Percentiles rank a stretch among this genome's conserved stretches.
Evolutionary conservation across 1,139 yeast genomes (phyloP).

Genomic region (Yamadazyma blattariae): DNA sequence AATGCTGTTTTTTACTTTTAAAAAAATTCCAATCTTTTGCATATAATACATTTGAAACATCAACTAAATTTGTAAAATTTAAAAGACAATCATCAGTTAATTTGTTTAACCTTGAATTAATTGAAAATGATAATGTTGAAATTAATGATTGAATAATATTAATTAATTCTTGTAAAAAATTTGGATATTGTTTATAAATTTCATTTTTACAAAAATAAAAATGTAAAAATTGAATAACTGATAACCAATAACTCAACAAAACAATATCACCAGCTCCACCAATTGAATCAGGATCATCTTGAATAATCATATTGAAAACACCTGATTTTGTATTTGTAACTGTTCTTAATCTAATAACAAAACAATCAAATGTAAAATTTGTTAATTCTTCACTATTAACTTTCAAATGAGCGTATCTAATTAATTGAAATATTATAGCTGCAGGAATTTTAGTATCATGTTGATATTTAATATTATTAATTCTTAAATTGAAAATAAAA

Average conservation of each 20-base stretch:
- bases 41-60: conserved; percentile 56
- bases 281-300: conserved; percentile 19
- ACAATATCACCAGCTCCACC: conserved; percentile 64
- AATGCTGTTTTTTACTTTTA: conserved; percentile 46
- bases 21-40: conserved; percentile 77
- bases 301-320: conserved; percentile 45
- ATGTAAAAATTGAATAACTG: conserved; percentile 63
- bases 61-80: conserved; percentile 64
- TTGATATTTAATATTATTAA: conserved; percentile 26
- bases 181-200: conserved; percentile 53
- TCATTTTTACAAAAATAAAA: conserved; percentile 60
- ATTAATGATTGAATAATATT: conserved; percentile 58
- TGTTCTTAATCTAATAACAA: conserved; percentile 59
- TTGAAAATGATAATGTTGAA: conserved; percentile 61
- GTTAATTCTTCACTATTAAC: conserved; percentile 53
- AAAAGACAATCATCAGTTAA: conserved; percentile 63
- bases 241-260: conserved; percentile 68
- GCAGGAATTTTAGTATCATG: conserved; percentile 68
- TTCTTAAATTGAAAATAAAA: conserved; percentile 46
- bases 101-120: conserved; percentile 56
- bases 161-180: conserved; percentile 57
- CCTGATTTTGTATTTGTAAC: conserved; percentile 61
- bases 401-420: conserved; percentile 60
- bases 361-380: conserved; percentile 56
- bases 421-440: conserved; percentile 61